Base-by-base conservation (phyloP, 2,329 filamentous ascomycete species). In the Aspergillus quadricinctus region DNA sequence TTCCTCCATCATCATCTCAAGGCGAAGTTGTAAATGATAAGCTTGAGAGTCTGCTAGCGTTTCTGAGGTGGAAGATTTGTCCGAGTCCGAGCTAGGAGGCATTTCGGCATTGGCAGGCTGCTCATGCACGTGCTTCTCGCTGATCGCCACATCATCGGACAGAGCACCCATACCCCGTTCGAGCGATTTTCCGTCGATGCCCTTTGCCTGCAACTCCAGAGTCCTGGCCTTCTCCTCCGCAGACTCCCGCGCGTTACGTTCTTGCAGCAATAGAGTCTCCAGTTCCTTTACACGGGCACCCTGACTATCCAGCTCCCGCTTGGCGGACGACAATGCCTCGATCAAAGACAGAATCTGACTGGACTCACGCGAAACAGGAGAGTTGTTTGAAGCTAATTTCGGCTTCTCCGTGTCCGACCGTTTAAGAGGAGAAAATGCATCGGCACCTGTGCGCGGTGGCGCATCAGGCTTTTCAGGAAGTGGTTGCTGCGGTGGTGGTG, bases 381-480 rank as follows among this genome's bases (percentile, higher is more conserved):
- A 80, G 28, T 63, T 68, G 17, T 62, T 64, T 19, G 67, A 53
- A 48, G 62, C 64, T 53, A 81, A 77, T 69, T 87, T 90, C 8
- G 88, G 82, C 55, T 88, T 85, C 62, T 96, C 91, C 0, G 89
- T 92, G 27, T 89, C 86, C 4, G 81, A 82, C 54, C 92, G 84
- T 69, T 90, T 92, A 29, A 96, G 74, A 0, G 90, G 84, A 23
- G 72, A 70, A 28, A 72, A 67, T 1, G 76, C 75, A 19, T 78
- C 70, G 19, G 77, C 46, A 71, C 75, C 65, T 76, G 80, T 56
- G 74, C 79, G 72, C 17, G 69, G 66, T 27, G 65, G 65, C 17
- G 82, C 84, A 72, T 96, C 91, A 0, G 93, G 93, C 72, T 97
- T 97, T 70, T 97, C 92, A 1, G 93, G 93, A 5, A 97, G 79